phyloP scores from a whole-genome alignment of 257 asterid genomes.

The Handroanthus guayacan region DNA sequence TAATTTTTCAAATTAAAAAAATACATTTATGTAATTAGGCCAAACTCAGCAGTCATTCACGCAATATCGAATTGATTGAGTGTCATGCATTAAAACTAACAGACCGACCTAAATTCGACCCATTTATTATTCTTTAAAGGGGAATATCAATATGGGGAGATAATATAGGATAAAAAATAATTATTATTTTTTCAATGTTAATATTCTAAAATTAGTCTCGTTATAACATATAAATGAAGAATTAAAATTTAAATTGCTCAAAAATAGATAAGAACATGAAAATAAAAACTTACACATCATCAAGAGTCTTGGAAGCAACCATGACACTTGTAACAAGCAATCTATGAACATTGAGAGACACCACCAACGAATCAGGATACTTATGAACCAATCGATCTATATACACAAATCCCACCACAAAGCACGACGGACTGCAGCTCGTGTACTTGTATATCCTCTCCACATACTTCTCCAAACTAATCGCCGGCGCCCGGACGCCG shows the following conservation, averaged over 20 bases:
- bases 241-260: no score
- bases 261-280: background rate
- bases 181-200: no score
- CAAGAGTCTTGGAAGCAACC: slow-evolving; percentile 93
- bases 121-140: no score
- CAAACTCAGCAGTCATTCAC: no score
- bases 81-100: no score
- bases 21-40: no score
- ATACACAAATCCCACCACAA: slow-evolving; percentile 83
- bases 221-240: background rate
- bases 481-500: slow-evolving; percentile 74
- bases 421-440: slow-evolving; percentile 81
- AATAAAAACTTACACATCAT: slow-evolving; percentile 65
- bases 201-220: no score
- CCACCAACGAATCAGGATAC: slow-evolving; percentile 75
- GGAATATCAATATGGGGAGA: no score
- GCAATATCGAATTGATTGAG: no score
- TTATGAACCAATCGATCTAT: slow-evolving; percentile 77
- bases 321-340: slow-evolving; percentile 73
- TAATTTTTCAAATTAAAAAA: no score
- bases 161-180: no score
- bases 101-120: no score
- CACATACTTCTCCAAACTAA: slow-evolving; percentile 68
- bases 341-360: slow-evolving; percentile 83
- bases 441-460: slow-evolving; percentile 90